Base-by-base conservation (phyloP, 495 filamentous ascomycete species). In the Apodospora peruviana region DNA sequence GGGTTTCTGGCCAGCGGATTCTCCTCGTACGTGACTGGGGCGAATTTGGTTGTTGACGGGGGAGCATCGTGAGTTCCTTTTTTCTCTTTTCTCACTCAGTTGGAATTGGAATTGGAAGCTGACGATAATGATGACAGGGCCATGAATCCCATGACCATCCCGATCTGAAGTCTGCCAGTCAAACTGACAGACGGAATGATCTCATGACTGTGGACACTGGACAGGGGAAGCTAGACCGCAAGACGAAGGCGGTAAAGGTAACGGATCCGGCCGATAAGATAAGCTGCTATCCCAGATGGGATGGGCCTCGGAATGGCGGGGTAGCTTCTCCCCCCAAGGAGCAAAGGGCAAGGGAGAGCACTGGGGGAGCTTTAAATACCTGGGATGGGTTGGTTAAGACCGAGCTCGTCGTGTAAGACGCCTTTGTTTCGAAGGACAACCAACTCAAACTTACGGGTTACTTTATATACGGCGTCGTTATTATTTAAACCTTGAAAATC, bases 1-100 rank as follows among this genome's bases (percentile, higher is more conserved):
- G 80, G 80, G 4, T 81, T 80, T 56, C 54, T 80, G 47, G 77
- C 76, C 4, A 76, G 71, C 50, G 74, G 76, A 5, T 80, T 80
- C 58, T 78, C 74, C 51, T 76, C 70, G 45, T 82, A 80, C 53
- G 68, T 81, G 29, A 79, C 72, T 5, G 78, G 78, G 4, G 64
- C 71, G 4, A 79, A 79, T 53, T 52, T 80, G 48, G 65, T 79
- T 18, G 77, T 82, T 22, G 77, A 82, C 55, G 78, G 77, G 16
- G 77, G 77, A 4, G 76, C 80, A 50, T 67, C 70, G 68, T 70
- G 38, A 51, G 66, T 55, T 25, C 21, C 40, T 17, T 12, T n/a
- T 16, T 17, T 47, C 19, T 11, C 47, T 39, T 35, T 20, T 35
- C 23, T 18, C n/a, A 5, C 22, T 16, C n/a, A n/a, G n/a, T n/a